Evolutionary conservation across 805 yeast genomes (phyloP), one percentile per base, ranked within the genome.

Genomic region (Priceomyces melissophilus): DNA sequence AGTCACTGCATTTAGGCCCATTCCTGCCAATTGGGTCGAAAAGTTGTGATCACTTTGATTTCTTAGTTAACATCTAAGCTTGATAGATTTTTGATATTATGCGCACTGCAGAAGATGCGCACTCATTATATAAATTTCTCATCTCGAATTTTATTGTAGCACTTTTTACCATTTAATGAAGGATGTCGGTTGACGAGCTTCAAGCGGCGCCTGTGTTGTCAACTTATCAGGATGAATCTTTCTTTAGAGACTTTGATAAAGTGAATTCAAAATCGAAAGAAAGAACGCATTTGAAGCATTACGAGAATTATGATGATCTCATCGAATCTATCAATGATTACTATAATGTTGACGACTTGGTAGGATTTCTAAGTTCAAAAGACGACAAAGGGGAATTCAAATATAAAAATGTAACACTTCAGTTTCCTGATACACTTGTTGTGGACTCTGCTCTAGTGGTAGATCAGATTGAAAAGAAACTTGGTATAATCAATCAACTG

Each of bases 351-450:
- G 71, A 71, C 17, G 72, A 70, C 37, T 55, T 84, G 3, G 69
- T 71, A 0, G 49, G 50, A 0, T 66, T 63, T 37, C 60, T 85
- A 34, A 53, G 54, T 3, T 54, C 55, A 3, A 60, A 55, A 0
- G 45, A 31, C 11, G 41, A 38, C 29, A 52, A 46, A 28, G 26
- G 12, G 11, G 15, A 12, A 3, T 17, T 13, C 11, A 58, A 53
- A 27, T 82, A 64, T 58, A 62, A 59, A 34, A 69, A 73, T 17
- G 75, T 90, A 2, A 89, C 98, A 0, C 66, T 93, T 26, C 99
- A 93, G 62, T 91, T 93, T 49, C 98, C 98, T 0, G 99, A 95
- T 58, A 44, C 65, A 4, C 64, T 90, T 29, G 77, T 93, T 1
- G 72, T 81, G 31, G 97, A 91, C 58, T 82, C 96, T 1, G 79